Base-by-base conservation (phyloP, 805 yeast species). In the Candida oleophila region DNA sequence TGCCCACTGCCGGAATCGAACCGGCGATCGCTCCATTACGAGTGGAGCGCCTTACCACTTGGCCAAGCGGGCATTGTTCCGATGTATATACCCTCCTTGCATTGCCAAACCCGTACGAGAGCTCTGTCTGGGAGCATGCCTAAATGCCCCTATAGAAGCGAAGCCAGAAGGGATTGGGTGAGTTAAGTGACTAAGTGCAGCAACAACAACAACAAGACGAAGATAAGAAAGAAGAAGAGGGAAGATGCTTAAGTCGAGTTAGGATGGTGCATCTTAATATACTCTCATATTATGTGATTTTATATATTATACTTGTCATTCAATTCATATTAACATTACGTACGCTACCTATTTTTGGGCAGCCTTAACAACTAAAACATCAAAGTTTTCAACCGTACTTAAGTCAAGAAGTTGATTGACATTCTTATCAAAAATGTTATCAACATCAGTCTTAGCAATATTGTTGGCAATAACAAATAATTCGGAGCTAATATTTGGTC, bases 11-110 rank as follows among this genome's bases (percentile, higher is more conserved):
- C 77, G 75, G 77, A 71, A 64, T 71, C 73, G 77, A 71, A 71
- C 77, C 75, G 76, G 65, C 76, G 77, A 70, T 71, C 76, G 74
- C 76, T 71, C 72, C 77, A 71, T 71, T 71, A 71, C 77, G 75
- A 71, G 77, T 71, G 77, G 72, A 71, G 76, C 69, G 77, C 77
- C 77, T 71, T 71, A 71, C 76, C 77, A 71, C 76, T 71, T 69
- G 77, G 77, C 77, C 77, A 71, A 70, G 71, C 70, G 73, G 75
- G 76, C 76, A 41, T 44, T 41, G 35, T 53, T 41, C 43, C 15
- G n/a, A 8, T 14, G 7, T 8, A 33, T 25, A 25, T 25, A 25
- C 9, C 30, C 9, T 11, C 9, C 30, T 7, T 11, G 11, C 30
- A 7, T 25, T 25, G 5, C 5, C 30, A 25, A 11, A 25, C n/a